phyloP scores from a whole-genome alignment of 768 basidiomycete species.

The Thelephora ganbajun region DNA sequence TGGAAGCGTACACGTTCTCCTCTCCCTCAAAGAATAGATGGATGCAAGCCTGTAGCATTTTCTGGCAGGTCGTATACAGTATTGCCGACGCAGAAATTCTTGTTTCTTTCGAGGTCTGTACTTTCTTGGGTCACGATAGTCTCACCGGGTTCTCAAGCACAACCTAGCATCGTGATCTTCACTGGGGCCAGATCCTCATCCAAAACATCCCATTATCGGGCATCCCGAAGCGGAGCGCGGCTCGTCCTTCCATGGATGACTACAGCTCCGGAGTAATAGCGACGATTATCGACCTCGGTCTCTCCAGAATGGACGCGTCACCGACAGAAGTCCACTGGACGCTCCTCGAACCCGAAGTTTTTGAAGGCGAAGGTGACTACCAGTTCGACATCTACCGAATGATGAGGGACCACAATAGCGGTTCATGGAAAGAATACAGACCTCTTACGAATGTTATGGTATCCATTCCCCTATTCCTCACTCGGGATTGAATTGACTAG shows the following conservation, averaged over 20 bases:
- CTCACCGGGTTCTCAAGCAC: background rate
- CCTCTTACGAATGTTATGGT: slow-evolving; percentile 90
- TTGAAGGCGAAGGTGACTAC: slow-evolving; percentile 81
- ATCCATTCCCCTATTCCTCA: slow-evolving; percentile 4
- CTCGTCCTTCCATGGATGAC: slow-evolving; percentile 48
- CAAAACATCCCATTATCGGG: slow-evolving; percentile 28
- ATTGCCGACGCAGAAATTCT: slow-evolving; percentile 70
- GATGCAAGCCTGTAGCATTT: slow-evolving; percentile 77
- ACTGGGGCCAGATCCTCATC: slow-evolving; percentile 93
- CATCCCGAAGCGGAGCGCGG: slow-evolving; percentile 11
- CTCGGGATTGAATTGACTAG: background rate
- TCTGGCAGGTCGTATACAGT: slow-evolving; percentile 79
- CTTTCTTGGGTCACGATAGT: background rate
- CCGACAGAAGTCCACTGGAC: slow-evolving; percentile 50
- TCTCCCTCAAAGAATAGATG: slow-evolving; percentile 48
- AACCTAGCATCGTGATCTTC: slow-evolving; percentile 89
- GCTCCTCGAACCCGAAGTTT: slow-evolving; percentile 76
- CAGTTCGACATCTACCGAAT: slow-evolving; percentile 92
- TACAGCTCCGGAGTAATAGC: slow-evolving; percentile 50
- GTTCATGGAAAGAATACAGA: slow-evolving; percentile 61
- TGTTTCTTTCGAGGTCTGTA: slow-evolving; percentile 74
- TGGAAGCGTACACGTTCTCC: slow-evolving; percentile 71
- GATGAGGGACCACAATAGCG: slow-evolving; percentile 53
- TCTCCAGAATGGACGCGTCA: slow-evolving; percentile 68
- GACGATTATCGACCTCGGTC: slow-evolving; percentile 89